A percentile compares a stretch with the other conserved stretches of the same genome.
Conservation (phyloP, 495 filamentous ascomycete species). For the Aspergillus avenaceus region DNA sequence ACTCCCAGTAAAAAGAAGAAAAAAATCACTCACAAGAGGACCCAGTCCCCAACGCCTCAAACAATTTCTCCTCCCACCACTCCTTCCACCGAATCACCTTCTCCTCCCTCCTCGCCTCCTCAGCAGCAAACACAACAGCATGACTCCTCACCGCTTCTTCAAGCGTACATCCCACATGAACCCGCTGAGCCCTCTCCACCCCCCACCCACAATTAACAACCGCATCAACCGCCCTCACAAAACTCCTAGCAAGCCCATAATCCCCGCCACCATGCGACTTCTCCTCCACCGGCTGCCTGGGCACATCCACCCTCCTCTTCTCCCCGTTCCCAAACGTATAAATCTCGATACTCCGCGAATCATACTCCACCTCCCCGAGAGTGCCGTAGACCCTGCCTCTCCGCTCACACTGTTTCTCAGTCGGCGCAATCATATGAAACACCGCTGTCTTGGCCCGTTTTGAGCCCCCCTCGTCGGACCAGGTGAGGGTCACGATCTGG, state of each 20-base stretch:
- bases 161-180: slow-evolving; percentile 72
- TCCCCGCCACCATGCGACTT: slow-evolving; percentile 82
- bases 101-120: slow-evolving; percentile 69
- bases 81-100: slow-evolving; percentile 69
- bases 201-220: slow-evolving; percentile 67
- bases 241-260: slow-evolving; percentile 71
- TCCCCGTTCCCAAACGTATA: slow-evolving; percentile 34
- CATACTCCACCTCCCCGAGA: slow-evolving; percentile 78
- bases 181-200: slow-evolving; percentile 68
- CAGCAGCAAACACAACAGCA: slow-evolving; percentile 90
- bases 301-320: slow-evolving; percentile 24
- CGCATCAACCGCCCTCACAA: slow-evolving; percentile 73
- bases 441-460: slow-evolving; percentile 71
- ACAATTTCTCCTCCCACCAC: slow-evolving; percentile 67
- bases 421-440: slow-evolving; percentile 92
- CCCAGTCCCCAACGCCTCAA: not conserved
- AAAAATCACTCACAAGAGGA: not conserved
- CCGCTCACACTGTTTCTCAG: slow-evolving; percentile 79
- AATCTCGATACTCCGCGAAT: slow-evolving; percentile 38
- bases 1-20: slow-evolving; percentile 7
- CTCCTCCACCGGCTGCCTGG: slow-evolving; percentile 34
- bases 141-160: slow-evolving; percentile 87
- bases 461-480: slow-evolving; percentile 49
- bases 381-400: slow-evolving; percentile 82
- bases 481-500: slow-evolving; percentile 79